Evolutionary conservation across 768 basidiomycete genomes (phyloP), one percentile per base, ranked within the genome.

Genomic region (Suillus occidentalis): DNA sequence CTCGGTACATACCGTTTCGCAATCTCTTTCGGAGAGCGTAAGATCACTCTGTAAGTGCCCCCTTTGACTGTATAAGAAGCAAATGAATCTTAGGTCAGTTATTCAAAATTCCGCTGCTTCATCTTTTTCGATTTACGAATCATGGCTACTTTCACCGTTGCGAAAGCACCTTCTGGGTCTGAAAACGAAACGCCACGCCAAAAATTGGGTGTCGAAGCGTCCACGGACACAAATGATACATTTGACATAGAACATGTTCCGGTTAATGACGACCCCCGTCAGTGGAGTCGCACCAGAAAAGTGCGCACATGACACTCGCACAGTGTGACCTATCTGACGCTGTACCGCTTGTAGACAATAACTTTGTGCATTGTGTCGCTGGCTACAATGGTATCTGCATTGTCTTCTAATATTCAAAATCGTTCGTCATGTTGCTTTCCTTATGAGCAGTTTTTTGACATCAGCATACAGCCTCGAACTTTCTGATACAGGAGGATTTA

Each of bases 251-350:
- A 80, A 34, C 74, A 77, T 45, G 72, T 71, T 58, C 61, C 66
- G 4, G 88, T 90, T n/a, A 69, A 76, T 16, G 82, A 90, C 66
- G 89, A 90, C 72, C 89, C 89, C 13, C 82, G 87, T 60, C 70
- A 77, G 65, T 90, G 89, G 89, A 83, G 84, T 10, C 64, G 69
- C 34, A 60, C 80, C 36, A 81, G 86, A 68, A 89, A 90, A 81
- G 88, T 85, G 61, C 36, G 76, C 67, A 36, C 40, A 58, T 20
- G 18, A 28, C 25, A 28, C 6, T 25, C 16, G 39, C 25, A 18
- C 34, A 18, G 3, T 50, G 50, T 49, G 4, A 37, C 10, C 1
- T 4, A n/a, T 12, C 36, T 62, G 20, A 20, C 22, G 31, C 39
- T 61, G 22, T 34, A 59, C 20, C 55, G 47, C 63, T 28, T 28